Evolutionary conservation across 1,284 basidiomycete species (phyloP).

Genomic region (Melampsora abietis-canadensis): DNA sequence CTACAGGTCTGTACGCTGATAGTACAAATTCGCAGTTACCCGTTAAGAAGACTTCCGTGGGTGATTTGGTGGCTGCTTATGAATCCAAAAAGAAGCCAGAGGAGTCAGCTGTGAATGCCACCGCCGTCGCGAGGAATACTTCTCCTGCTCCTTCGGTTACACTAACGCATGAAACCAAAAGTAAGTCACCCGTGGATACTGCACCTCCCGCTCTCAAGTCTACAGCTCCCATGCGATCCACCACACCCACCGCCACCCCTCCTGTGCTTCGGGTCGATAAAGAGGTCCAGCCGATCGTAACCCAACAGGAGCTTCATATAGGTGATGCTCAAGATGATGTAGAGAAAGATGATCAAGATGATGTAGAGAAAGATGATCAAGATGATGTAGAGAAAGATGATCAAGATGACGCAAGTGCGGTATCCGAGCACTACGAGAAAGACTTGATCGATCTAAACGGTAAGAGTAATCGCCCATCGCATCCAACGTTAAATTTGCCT

Average conservation of each 20-base stretch:
- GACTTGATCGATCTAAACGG: constrained; percentile 3
- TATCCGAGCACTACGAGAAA: background rate
- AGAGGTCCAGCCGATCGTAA: background rate
- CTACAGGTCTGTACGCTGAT: background rate
- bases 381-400: background rate
- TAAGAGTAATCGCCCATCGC: background rate
- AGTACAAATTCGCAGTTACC: background rate
- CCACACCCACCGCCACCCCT: constrained; percentile 6
- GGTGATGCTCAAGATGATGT: background rate
- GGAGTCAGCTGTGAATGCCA: constrained; percentile 2
- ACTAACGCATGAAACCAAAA: constrained; percentile 2
- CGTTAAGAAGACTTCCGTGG: constrained; percentile 8
- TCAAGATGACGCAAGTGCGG: background rate
- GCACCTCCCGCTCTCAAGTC: background rate
- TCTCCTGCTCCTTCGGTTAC: constrained; percentile 4
- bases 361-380: background rate
- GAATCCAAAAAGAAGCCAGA: constrained; percentile 4
- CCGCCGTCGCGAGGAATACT: background rate
- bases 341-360: background rate
- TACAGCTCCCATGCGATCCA: background rate
- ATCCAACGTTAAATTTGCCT: background rate
- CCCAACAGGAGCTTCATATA: background rate
- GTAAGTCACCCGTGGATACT: constrained; percentile 5
- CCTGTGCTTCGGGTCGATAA: constrained; percentile 1
- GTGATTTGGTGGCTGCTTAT: constrained; percentile 14